Conservation (phyloP, 306 rosid genomes). For the Hippophae tibetana region DNA sequence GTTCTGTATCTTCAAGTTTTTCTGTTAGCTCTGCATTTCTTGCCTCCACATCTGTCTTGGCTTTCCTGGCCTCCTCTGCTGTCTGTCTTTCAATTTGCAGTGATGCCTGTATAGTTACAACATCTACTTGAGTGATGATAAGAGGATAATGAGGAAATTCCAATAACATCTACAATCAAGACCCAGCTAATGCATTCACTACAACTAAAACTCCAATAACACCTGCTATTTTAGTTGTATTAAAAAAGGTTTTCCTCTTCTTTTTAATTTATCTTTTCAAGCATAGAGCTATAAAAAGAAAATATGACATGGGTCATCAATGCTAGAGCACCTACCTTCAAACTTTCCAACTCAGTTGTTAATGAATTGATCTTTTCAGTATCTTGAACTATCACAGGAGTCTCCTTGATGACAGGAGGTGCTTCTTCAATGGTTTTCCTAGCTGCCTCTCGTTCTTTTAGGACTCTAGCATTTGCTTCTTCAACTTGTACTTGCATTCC, state of each 20-base stretch:
- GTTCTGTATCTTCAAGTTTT: conserved; percentile 67
- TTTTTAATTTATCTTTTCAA: background rate
- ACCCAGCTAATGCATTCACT: background rate
- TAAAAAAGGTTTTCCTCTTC: too few species aligned
- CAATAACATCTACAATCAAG: background rate
- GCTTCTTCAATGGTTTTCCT: conserved; percentile 88
- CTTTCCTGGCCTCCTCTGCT: conserved; percentile 61
- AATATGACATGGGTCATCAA: background rate
- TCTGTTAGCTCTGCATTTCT: conserved; percentile 62
- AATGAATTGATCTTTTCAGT: conserved; percentile 79
- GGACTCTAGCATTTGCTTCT: conserved; percentile 77
- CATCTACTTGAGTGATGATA: conserved; percentile 17
- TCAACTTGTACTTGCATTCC: conserved; percentile 78
- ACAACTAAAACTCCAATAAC: too few species aligned
- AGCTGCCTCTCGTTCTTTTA: conserved; percentile 80
- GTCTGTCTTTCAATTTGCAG: conserved; percentile 57
- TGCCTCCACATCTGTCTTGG: conserved; percentile 50
- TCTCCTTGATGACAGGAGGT: conserved; percentile 96
- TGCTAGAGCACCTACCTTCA: conserved; percentile 50
- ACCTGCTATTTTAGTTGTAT: too few species aligned
- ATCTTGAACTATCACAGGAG: conserved; percentile 87
- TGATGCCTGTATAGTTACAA: conserved; percentile 41
- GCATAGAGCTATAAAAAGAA: conserved; percentile 4
- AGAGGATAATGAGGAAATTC: background rate
- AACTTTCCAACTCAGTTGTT: conserved; percentile 63